phyloP scores from a whole-genome alignment of 108 stramenopile species.

The Skeletonema menzelii region DNA sequence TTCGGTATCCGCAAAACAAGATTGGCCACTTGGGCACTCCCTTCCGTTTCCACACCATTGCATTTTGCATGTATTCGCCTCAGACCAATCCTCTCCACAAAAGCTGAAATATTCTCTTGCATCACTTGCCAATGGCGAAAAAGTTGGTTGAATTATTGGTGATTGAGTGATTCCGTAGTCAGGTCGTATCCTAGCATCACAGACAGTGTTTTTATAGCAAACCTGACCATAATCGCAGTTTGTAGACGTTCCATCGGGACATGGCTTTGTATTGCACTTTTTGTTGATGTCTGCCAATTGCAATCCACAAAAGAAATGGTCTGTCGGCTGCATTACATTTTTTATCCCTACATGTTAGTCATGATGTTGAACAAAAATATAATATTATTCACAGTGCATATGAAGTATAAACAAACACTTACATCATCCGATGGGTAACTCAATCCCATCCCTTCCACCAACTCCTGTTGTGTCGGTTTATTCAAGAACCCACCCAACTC shows the following conservation, averaged over 20 bases:
- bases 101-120: constrained; percentile 9
- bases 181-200: constrained; percentile 24
- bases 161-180: constrained; percentile 15
- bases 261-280: constrained; percentile 1
- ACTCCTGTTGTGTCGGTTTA: constrained; percentile 15
- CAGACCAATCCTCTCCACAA: constrained; percentile 21
- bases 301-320: constrained; percentile 32
- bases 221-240: constrained; percentile 5
- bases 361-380: too few species aligned
- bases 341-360: not conserved
- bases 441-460: constrained; percentile 15
- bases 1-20: constrained; percentile 26
- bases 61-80: constrained; percentile 21
- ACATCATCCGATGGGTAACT: constrained; percentile 22
- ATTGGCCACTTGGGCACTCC: constrained; percentile 11
- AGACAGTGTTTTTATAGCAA: constrained; percentile 21
- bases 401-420: not conserved
- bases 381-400: too few species aligned
- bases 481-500: constrained; percentile 18
- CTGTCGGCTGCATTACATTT: not conserved
- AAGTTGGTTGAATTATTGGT: constrained; percentile 2
- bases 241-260: constrained; percentile 19
- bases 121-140: not conserved
- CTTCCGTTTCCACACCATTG: constrained; percentile 23
- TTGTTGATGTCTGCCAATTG: constrained; percentile 2